phyloP scores from a whole-genome alignment of 1,284 basidiomycete species.

The Ceratobasidium theobromae region DNA sequence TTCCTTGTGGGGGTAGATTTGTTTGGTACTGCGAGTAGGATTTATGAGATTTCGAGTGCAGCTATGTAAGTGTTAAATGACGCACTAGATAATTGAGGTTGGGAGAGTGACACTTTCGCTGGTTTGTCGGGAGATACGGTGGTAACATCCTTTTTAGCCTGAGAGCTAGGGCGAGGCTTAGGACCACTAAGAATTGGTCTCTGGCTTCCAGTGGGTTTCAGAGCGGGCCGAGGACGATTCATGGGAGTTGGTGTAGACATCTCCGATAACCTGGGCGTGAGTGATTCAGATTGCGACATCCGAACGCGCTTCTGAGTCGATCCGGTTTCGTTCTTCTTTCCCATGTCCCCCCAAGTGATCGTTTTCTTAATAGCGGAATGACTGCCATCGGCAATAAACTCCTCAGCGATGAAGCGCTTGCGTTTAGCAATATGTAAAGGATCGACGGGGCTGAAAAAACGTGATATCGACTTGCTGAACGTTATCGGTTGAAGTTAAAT shows the following conservation, averaged over 20 bases:
- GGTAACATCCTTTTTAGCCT: neutral
- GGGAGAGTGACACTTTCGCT: no score
- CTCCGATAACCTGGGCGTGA: slow-evolving; percentile 8
- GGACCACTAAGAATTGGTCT: no score
- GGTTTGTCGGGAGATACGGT: no score
- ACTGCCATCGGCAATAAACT: neutral
- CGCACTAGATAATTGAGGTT: no score
- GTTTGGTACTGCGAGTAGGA: no score
- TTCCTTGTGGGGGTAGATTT: neutral
- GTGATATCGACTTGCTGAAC: no score
- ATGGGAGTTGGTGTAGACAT: slow-evolving; percentile 10
- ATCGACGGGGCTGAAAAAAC: neutral
- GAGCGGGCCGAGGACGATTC: neutral
- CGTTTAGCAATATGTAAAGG: slow-evolving; percentile 2
- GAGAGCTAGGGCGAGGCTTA: neutral
- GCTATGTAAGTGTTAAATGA: no score
- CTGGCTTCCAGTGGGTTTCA: neutral
- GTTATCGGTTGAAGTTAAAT: no score
- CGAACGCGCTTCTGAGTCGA: neutral
- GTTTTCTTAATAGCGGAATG: slow-evolving; percentile 12
- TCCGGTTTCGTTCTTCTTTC: neutral
- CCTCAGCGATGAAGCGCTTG: neutral
- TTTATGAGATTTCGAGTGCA: no score
- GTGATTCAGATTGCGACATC: neutral
- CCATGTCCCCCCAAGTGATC: slow-evolving; percentile 1